Evolutionary conservation across 331 rosid species (phyloP), one percentile per base, ranked within the genome.

Genomic region (Spiraea crenata): DNA sequence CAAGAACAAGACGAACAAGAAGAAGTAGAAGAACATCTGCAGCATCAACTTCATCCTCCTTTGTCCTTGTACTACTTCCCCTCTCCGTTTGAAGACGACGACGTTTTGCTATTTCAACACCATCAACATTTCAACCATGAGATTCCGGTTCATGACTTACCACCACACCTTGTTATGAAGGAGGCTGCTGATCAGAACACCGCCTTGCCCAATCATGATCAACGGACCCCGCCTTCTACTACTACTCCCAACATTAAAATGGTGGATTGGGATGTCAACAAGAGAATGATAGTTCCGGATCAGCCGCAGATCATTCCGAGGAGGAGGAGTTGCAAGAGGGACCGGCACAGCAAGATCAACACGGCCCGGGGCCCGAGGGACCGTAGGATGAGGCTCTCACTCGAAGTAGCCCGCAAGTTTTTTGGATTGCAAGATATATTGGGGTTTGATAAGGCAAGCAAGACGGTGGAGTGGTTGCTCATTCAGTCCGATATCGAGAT

Each of bases 321-420:
- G 10, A 89, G 72, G 73, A 82, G 87, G 56, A 50, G 78, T 42
- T 63, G 74, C 79, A 88, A 87, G 85, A 83, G 86, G 17, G 99
- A 95, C 44, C 85, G 99, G 4, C 99, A 95, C 87, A 91, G 97
- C 77, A 95, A 95, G 84, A 91, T 95, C 50, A 86, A 71, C 55
- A 91, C 95, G 0, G 88, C 92, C 0, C 68, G 74, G 48, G 95
- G 99, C 31, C 83, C 81, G 3, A 79, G 99, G 54, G 97, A 95
- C 56, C 84, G 99, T 16, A 83, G 99, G 78, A 91, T 91, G 99
- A 85, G 99, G 54, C 9, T 95, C 17, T 91, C 99, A 5, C 83
- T 91, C 0, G 89, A 87, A 3, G 96, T 91, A 16, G 99, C 96
- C 2, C 78, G 72, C 39, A 77, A 83, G 69, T 89, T 95, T 51